Conservation (phyloP, 1,284 basidiomycete genomes). For the Sporisorium reilianum region DNA sequence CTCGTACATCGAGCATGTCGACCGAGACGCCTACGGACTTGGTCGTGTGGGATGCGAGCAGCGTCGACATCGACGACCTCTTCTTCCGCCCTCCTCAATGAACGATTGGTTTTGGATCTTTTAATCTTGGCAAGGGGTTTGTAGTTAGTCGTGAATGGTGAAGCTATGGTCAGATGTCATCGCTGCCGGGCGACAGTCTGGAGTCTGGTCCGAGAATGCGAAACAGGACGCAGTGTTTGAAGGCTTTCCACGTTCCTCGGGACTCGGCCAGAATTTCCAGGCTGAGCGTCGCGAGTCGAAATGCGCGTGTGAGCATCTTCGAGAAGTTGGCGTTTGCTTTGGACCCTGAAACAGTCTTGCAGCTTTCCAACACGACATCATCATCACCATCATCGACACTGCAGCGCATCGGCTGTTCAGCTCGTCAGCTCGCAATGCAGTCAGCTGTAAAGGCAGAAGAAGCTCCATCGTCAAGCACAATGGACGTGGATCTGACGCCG, state of each 20-base stretch:
- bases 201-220: too few species aligned
- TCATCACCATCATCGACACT: not conserved
- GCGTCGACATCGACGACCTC: conserved; percentile 19
- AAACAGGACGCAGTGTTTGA: not conserved
- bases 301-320: not conserved
- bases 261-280: conserved; percentile 29
- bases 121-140: not conserved
- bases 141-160: too few species aligned
- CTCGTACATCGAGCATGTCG: conserved; percentile 15
- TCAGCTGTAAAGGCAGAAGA: not conserved
- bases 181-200: too few species aligned
- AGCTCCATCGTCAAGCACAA: conserved; percentile 7
- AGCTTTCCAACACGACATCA: not conserved
- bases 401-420: not conserved
- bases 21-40: not conserved
- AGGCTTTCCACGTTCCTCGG: conserved; percentile 5
- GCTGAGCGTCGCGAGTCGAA: not conserved
- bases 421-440: not conserved
- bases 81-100: conserved; percentile 36
- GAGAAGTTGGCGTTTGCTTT: conserved; percentile 23
- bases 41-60: conserved; percentile 25
- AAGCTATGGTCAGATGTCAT: too few species aligned
- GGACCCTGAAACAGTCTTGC: conserved; percentile 31
- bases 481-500: conserved; percentile 25
- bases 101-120: not conserved